These are phyloP conservation scores for Skeletonema tropicum DNA, from an alignment of 108 stramenopile species.

Conservation along the genomic window DNA sequence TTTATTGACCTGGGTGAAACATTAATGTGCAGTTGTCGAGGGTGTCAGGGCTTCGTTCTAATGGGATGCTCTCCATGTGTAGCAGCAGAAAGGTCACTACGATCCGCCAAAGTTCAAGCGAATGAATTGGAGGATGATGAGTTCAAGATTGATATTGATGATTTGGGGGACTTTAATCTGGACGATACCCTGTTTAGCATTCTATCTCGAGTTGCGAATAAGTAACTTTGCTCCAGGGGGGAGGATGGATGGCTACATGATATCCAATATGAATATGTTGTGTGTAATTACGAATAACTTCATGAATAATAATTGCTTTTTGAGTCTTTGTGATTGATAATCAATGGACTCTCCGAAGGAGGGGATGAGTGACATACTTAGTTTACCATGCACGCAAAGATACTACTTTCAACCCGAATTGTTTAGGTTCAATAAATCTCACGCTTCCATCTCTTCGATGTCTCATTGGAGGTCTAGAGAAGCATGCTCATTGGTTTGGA, in stretches of 20 bases:
- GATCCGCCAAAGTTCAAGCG: conserved; percentile 38
- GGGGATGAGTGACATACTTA: too few species aligned
- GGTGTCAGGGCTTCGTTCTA: conserved; percentile 89
- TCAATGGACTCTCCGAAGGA: too few species aligned
- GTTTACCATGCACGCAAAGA: too few species aligned
- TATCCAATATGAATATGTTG: too few species aligned
- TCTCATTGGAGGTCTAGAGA: too few species aligned
- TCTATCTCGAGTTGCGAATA: conserved; percentile 64
- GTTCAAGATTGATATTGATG: conserved; percentile 64
- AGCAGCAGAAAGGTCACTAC: conserved; percentile 74
- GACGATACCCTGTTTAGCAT: conserved; percentile 81
- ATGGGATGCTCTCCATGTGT: conserved; percentile 92
- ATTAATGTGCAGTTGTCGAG: conserved; percentile 76
- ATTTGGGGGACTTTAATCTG: conserved; percentile 75
- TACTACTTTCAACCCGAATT: too few species aligned
- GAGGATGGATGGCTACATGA: not conserved
- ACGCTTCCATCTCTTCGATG: too few species aligned
- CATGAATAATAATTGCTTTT: conserved; percentile 2
- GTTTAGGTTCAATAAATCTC: too few species aligned
- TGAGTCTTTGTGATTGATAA: too few species aligned
- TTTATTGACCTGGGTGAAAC: conserved; percentile 87
- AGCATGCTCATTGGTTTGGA: too few species aligned
- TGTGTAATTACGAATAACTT: not conserved
- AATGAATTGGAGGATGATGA: conserved; percentile 59
- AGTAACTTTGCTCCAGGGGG: conserved; percentile 17